Evolutionary conservation across 805 yeast genomes (phyloP).

Genomic region (Wickerhamiella azymoides): DNA sequence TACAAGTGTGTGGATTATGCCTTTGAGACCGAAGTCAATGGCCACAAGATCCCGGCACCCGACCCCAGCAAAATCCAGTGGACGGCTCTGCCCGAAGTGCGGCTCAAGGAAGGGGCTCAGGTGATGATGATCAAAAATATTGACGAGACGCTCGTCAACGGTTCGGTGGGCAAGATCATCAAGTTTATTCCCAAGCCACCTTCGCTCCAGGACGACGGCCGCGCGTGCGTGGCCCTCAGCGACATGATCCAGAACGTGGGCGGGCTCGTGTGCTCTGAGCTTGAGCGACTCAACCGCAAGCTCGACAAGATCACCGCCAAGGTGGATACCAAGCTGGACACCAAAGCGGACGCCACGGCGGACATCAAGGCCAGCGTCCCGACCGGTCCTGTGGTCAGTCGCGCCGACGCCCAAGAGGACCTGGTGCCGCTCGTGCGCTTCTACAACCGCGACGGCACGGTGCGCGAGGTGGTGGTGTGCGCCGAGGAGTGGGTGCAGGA

Average conservation of each 20-base stretch:
- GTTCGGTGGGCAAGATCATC: conserved; percentile 58
- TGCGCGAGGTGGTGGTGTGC: conserved; percentile 62
- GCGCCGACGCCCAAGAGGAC: conserved; percentile 2
- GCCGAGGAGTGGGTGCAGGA: conserved; percentile 74
- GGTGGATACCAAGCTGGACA: too few relatives aligned
- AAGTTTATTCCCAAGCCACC: neutral
- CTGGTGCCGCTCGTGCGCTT: conserved; percentile 67
- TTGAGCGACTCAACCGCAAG: neutral
- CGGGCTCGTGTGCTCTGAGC: neutral
- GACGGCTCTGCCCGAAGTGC: conserved; percentile 55
- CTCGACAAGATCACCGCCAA: neutral
- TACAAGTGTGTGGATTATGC: conserved; percentile 37
- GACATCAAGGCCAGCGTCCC: too few relatives aligned
- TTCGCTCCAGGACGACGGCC: neutral
- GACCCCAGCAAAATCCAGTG: conserved; percentile 33
- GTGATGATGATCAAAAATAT: conserved; percentile 85
- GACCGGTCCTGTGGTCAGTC: too few relatives aligned
- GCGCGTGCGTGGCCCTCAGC: neutral
- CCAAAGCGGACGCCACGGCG: too few relatives aligned
- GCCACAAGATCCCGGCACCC: conserved; percentile 7
- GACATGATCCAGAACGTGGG: neutral
- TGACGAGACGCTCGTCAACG: conserved; percentile 71
- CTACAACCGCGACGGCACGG: conserved; percentile 50
- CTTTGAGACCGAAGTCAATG: neutral
- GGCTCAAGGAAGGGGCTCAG: conserved; percentile 74